phyloP scores from a whole-genome alignment of 768 basidiomycete species.

The Phlegmacium glaucopus region DNA sequence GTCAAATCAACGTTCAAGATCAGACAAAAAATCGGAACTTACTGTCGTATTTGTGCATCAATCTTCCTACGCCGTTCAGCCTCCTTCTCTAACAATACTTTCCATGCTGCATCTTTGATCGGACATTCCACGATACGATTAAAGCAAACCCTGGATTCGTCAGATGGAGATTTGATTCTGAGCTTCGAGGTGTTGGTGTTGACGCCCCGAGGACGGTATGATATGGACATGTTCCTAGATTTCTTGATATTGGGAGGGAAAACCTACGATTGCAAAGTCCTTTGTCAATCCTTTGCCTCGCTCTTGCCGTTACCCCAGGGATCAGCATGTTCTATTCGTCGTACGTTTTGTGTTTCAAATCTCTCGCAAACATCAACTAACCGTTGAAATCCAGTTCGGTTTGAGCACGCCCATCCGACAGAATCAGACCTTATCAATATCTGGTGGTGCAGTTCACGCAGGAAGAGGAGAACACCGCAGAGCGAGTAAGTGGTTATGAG shows the following conservation, averaged over 20 bases:
- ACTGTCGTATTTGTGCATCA: slow-evolving; percentile 89
- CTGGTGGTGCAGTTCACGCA: slow-evolving; percentile 96
- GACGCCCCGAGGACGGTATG: slow-evolving; percentile 93
- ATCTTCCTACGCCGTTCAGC: slow-evolving; percentile 75
- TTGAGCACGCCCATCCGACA: too few relatives aligned
- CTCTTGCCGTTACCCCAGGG: slow-evolving; percentile 96
- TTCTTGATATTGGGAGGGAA: slow-evolving; percentile 96
- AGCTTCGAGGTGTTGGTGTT: slow-evolving; percentile 94
- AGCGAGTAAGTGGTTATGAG: slow-evolving; percentile 60
- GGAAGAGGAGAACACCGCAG: slow-evolving; percentile 94
- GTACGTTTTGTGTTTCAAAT: slow-evolving; percentile 42
- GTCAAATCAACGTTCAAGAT: neutral
- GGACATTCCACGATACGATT: slow-evolving; percentile 87
- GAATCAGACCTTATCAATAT: slow-evolving; percentile 97
- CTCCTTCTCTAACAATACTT: slow-evolving; percentile 66
- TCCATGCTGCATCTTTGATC: slow-evolving; percentile 84
- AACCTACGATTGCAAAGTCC: slow-evolving; percentile 98
- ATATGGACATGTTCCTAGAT: slow-evolving; percentile 96
- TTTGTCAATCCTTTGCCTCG: slow-evolving; percentile 81
- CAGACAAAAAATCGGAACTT: slow-evolving; percentile 22
- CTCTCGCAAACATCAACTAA: slow-evolving; percentile 1
- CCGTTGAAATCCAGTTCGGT: slow-evolving; percentile 55
- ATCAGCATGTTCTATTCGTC: slow-evolving; percentile 94
- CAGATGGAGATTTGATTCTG: slow-evolving; percentile 92
- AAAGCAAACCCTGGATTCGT: slow-evolving; percentile 94